Evolutionary conservation across 352 stramenopile genomes (phyloP).

Genomic region (Halophytophthora batemanensis): DNA sequence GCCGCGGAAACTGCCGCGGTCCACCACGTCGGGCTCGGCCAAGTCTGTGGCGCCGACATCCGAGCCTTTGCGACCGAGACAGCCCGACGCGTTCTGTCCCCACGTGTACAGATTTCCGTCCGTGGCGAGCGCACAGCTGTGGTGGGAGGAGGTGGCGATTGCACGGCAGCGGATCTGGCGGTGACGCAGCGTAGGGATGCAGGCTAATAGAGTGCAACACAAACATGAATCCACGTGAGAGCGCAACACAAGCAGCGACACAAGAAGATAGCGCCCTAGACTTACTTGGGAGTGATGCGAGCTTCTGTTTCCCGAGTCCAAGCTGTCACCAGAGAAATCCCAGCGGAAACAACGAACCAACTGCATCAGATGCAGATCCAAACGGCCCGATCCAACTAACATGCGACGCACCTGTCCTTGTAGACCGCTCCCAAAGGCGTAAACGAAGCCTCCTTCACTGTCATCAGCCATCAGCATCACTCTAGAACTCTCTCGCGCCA

Average conservation of each 20-base stretch:
- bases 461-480: background rate
- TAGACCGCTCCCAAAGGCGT: conserved; percentile 61
- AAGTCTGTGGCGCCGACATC: conserved; percentile 26
- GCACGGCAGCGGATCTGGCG: conserved; percentile 44
- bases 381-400: background rate
- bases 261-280: conserved; percentile 1
- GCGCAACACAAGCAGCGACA: background rate
- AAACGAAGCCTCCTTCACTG: conserved; percentile 43
- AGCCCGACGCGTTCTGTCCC: conserved; percentile 54
- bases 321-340: conserved; percentile 22
- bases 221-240: background rate
- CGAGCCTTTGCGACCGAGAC: conserved; percentile 40
- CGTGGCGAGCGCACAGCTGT: conserved; percentile 47
- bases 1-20: conserved; percentile 19
- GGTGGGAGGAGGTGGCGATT: conserved; percentile 53
- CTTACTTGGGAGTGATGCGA: conserved; percentile 57
- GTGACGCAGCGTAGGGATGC: conserved; percentile 48
- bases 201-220: conserved; percentile 25
- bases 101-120: conserved; percentile 74
- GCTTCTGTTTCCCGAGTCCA: conserved; percentile 68
- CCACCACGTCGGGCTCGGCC: conserved; percentile 48
- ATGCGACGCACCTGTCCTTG: conserved; percentile 50
- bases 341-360: background rate
- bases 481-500: background rate
- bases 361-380: background rate